Conservation (phyloP, 371 early-diverging fungal genomes). For the Mucor plumbeus region DNA sequence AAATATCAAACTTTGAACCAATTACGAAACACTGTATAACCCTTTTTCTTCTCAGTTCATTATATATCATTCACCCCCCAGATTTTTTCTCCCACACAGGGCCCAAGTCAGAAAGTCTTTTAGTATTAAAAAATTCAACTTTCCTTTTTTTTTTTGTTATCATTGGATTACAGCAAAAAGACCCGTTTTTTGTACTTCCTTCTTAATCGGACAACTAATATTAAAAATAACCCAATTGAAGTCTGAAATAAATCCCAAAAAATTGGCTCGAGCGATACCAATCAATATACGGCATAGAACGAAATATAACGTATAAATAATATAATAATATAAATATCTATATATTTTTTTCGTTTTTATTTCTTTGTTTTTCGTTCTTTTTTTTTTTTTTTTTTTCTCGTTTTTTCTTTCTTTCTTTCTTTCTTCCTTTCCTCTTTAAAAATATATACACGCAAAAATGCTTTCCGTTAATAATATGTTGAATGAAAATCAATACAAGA, state of each 20-base stretch:
- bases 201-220: constrained; percentile 18
- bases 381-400: constrained; percentile 17
- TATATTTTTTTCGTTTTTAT: not conserved
- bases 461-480: constrained; percentile 33
- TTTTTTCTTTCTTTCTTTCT: constrained; percentile 13
- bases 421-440: constrained; percentile 16
- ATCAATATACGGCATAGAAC: constrained; percentile 8
- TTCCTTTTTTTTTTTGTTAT: not conserved
- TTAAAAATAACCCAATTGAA: constrained; percentile 21
- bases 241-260: constrained; percentile 14
- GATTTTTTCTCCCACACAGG: constrained; percentile 5
- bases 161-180: constrained; percentile 18
- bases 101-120: not conserved
- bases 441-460: constrained; percentile 19
- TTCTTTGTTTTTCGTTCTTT: constrained; percentile 9
- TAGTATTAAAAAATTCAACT: constrained; percentile 5
- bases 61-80: not conserved
- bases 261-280: constrained; percentile 31
- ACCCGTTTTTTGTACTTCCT: constrained; percentile 30
- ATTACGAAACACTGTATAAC: not conserved
- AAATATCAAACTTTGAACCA: constrained; percentile 6
- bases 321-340: constrained; percentile 1
- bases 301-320: constrained; percentile 6
- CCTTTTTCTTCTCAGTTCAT: constrained; percentile 6
- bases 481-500: constrained; percentile 25